phyloP scores from a whole-genome alignment of 257 asterid genomes.

The Solanum neorickii region DNA sequence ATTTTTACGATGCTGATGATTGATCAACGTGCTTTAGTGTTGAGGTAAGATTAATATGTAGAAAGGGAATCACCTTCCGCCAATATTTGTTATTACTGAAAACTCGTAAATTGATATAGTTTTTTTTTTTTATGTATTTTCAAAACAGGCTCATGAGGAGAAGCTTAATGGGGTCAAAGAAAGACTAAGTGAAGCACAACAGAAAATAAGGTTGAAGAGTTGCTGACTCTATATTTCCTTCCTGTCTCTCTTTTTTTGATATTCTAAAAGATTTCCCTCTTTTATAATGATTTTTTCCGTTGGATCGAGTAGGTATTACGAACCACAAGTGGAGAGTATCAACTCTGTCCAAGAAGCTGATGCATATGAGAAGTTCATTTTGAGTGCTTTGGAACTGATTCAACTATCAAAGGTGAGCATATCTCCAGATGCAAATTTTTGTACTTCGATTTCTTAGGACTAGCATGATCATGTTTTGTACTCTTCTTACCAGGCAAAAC shows the following conservation, averaged over 20 bases:
- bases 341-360: slow-evolving; percentile 42
- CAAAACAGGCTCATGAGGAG: slow-evolving; percentile 39
- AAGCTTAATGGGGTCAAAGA: slow-evolving; percentile 35
- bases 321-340: slow-evolving; percentile 34
- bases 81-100: background rate
- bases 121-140: background rate
- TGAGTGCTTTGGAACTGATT: slow-evolving; percentile 31
- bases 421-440: background rate
- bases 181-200: slow-evolving; percentile 26
- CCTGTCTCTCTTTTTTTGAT: background rate
- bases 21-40: slow-evolving; percentile 21
- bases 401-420: slow-evolving; percentile 26
- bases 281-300: background rate
- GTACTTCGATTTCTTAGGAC: background rate
- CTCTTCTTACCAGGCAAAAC: slow-evolving; percentile 21
- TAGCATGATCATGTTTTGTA: background rate
- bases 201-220: slow-evolving; percentile 38
- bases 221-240: background rate
- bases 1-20: background rate
- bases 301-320: slow-evolving; percentile 18
- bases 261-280: background rate
- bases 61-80: background rate
- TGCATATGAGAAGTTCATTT: slow-evolving; percentile 39
- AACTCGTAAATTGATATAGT: background rate
- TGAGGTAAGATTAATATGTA: slow-evolving; percentile 32